Evolutionary conservation across 768 basidiomycete species (phyloP).

Genomic region (Mycena vulgaris): DNA sequence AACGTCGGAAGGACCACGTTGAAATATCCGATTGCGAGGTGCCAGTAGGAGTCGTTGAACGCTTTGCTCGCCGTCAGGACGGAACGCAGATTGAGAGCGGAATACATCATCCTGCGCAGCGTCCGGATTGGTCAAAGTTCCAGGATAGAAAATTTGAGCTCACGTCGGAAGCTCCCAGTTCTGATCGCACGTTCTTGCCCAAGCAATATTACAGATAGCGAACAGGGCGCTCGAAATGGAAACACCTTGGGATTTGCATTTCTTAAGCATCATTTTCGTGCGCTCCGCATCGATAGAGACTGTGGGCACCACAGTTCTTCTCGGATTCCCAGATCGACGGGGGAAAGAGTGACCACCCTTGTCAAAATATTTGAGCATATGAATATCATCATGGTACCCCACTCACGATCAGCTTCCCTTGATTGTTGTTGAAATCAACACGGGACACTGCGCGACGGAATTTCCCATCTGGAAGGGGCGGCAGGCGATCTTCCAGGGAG

Average conservation of each 20-base stretch:
- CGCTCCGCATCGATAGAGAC: conserved; percentile 67
- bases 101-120: conserved; percentile 81
- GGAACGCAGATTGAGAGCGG: conserved; percentile 85
- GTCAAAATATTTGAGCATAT: conserved; percentile 6
- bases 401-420: conserved; percentile 71
- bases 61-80: conserved; percentile 62
- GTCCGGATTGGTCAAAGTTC: not conserved
- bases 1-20: conserved; percentile 86
- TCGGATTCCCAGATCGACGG: conserved; percentile 56
- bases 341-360: conserved; percentile 87
- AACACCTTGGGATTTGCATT: conserved; percentile 80
- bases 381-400: not conserved
- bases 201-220: conserved; percentile 82
- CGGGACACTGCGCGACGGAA: conserved; percentile 63
- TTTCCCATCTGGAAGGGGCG: conserved; percentile 48
- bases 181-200: conserved; percentile 67
- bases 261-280: conserved; percentile 75
- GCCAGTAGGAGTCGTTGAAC: conserved; percentile 80
- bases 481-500: conserved; percentile 68
- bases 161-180: conserved; percentile 69
- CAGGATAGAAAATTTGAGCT: conserved; percentile 35
- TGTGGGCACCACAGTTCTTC: conserved; percentile 81
- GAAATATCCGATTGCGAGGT: conserved; percentile 86
- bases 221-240: conserved; percentile 85
- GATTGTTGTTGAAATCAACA: conserved; percentile 70